phyloP scores from a whole-genome alignment of 192 early-diverging fungal species.

The Linnemannia hyalina region DNA sequence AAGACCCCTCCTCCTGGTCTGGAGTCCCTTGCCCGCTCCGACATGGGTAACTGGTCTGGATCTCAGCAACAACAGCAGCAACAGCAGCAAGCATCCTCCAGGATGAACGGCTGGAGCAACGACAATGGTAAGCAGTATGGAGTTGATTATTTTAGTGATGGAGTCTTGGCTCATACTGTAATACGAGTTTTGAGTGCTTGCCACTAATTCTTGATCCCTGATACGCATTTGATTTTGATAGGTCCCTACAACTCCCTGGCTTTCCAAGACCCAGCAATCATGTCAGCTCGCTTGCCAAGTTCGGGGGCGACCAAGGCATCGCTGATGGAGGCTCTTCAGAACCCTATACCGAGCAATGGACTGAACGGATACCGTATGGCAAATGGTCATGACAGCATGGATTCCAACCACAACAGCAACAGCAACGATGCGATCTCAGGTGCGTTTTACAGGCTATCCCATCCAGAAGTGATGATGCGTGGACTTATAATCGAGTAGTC shows the following conservation, averaged over 20 bases:
- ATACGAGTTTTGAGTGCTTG: neutral
- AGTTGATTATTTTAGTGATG: neutral
- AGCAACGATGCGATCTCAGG: constrained; percentile 24
- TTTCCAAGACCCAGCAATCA: constrained; percentile 74
- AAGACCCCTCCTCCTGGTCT: constrained; percentile 53
- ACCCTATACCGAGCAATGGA: constrained; percentile 5
- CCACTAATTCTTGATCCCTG: neutral
- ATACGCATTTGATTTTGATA: neutral
- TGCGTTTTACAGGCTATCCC: constrained; percentile 29
- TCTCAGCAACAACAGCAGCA: constrained; percentile 41
- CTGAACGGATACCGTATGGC: constrained; percentile 27
- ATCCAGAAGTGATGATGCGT: constrained; percentile 16
- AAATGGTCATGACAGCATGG: constrained; percentile 1
- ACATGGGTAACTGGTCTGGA: constrained; percentile 28
- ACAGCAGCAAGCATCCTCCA: constrained; percentile 28
- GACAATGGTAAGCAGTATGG: neutral
- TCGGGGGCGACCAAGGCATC: constrained; percentile 24
- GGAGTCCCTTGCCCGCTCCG: constrained; percentile 26
- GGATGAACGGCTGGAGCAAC: constrained; percentile 34
- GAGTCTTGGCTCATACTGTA: neutral
- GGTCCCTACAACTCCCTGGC: constrained; percentile 16
- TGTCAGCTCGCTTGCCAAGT: constrained; percentile 60
- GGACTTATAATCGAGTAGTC: constrained; percentile 3
- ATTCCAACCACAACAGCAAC: neutral
- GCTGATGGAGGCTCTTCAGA: constrained; percentile 41